These are phyloP conservation scores for Talaromyces sp. DNA, from an alignment of 2,329 filamentous ascomycete genomes.

Conservation along the genomic window DNA sequence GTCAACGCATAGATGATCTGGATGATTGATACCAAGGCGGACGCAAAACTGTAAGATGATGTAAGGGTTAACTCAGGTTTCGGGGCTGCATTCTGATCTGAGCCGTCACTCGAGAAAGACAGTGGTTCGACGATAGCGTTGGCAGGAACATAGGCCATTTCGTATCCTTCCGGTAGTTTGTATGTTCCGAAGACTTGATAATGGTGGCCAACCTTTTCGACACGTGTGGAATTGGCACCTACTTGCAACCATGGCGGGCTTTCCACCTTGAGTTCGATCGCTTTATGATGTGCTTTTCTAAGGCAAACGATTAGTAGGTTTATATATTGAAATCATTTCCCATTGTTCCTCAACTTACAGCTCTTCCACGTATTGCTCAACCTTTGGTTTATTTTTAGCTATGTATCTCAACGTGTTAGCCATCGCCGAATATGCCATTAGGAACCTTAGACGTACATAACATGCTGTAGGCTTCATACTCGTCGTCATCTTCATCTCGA, in stretches of 20 bases:
- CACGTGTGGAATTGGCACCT: background rate
- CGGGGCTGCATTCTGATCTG: background rate
- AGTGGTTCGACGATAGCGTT: constrained; percentile 15
- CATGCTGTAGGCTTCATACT: background rate
- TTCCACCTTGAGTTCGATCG: background rate
- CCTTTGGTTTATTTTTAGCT: background rate
- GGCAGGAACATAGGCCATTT: constrained; percentile 17
- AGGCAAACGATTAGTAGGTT: background rate
- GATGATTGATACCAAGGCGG: constrained; percentile 26
- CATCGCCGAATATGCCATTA: background rate
- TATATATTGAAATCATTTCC: no score
- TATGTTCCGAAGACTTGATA: constrained; percentile 19
- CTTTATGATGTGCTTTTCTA: background rate
- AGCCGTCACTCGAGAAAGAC: background rate
- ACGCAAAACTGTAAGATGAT: constrained; percentile 25
- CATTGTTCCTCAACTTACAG: background rate
- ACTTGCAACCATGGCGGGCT: background rate
- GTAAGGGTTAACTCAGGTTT: background rate
- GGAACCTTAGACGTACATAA: background rate
- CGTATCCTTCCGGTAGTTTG: constrained; percentile 18
- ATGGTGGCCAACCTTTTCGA: background rate
- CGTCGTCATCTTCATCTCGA: constrained; percentile 18
- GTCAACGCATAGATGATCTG: constrained; percentile 27
- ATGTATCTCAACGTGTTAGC: background rate
- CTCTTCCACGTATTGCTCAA: background rate